Base-by-base conservation (phyloP, 2,329 filamentous ascomycete genomes). In the Chrysosporium queenslandicum region DNA sequence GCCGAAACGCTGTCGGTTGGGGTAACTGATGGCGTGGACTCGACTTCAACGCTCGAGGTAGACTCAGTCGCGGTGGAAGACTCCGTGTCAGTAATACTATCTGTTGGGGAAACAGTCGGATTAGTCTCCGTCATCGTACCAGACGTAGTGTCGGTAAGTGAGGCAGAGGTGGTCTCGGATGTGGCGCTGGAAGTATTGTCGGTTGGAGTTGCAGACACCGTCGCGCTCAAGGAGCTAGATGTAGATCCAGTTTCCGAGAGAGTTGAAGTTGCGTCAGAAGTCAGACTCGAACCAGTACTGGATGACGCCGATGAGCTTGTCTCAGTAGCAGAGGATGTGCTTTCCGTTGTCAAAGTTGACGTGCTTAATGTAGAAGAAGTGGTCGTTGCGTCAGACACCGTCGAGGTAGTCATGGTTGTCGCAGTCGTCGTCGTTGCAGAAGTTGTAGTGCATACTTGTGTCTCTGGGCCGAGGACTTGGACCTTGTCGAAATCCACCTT, bases 401-500 rank as follows among this genome's bases (percentile, higher is more conserved):
- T 41, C 39, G 39, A 21, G n/a, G 16, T 45, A n/a, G 41, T 45
- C 12, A 30, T 30, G 11, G 41, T n/a, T 5, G 41, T 45, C 4
- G 41, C 8, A 29, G 41, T 45, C 14, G 23, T 18, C 23, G 41
- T 3, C 11, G 23, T n/a, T 30, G 41, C 14, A 4, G 41, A n/a
- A 29, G 41, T 5, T 16, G 23, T 45, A 29, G 23, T 29, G 23
- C 41, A 45, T 12, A 29, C 8, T 30, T 25, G 9, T 3, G 23
- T 30, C 41, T 16, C 41, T 16, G 21, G 41, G 12, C 41, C 41
- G 16, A 30, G 4, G 8, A 45, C 41, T 16, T 30, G 8, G 30
- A 45, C 27, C 4, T 45, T 45, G 20, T 45, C 41, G n/a, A 45
- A 45, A 45, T 45, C 23, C 14, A 45, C 12, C 16, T 30, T 45